Conservation (phyloP, 1,139 yeast genomes). For the Scheffersomyces stambukii region DNA sequence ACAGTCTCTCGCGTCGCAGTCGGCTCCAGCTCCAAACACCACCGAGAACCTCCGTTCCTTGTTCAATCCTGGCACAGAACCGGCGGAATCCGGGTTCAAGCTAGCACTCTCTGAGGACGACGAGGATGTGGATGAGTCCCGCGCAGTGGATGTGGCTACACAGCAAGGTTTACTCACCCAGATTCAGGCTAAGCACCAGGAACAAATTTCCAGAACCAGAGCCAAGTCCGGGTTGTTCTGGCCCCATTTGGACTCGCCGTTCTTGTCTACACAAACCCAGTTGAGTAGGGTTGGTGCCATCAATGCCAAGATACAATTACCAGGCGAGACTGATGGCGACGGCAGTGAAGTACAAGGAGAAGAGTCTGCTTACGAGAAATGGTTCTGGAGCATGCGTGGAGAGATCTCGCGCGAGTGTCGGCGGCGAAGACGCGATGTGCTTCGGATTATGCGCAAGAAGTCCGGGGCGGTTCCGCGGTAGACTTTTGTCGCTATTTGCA, state of each 20-base stretch:
- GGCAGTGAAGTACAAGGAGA: conserved; percentile 30
- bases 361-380: conserved; percentile 60
- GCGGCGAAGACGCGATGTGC: conserved; percentile 68
- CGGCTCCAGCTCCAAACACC: conserved; percentile 27
- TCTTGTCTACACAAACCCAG: conserved; percentile 79
- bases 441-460: conserved; percentile 54
- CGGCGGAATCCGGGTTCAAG: conserved; percentile 18
- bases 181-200: conserved; percentile 28
- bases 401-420: conserved; percentile 75
- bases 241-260: conserved; percentile 80
- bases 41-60: conserved; percentile 62
- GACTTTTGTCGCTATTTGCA: too few species aligned
- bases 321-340: conserved; percentile 28
- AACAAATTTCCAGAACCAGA: conserved; percentile 12
- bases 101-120: conserved; percentile 33
- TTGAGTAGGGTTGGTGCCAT: conserved; percentile 50
- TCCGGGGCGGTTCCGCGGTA: too few species aligned
- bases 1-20: conserved; percentile 37
- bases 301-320: conserved; percentile 24
- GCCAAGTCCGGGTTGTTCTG: conserved; percentile 62
- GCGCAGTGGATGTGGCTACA: conserved; percentile 14
- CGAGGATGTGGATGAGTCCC: conserved; percentile 30
- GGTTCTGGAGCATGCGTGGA: conserved; percentile 83
- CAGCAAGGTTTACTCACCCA: conserved; percentile 26
- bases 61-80: conserved; percentile 40